Evolutionary conservation across 345 rosid genomes (phyloP).

Genomic region (Lepidium didymum): DNA sequence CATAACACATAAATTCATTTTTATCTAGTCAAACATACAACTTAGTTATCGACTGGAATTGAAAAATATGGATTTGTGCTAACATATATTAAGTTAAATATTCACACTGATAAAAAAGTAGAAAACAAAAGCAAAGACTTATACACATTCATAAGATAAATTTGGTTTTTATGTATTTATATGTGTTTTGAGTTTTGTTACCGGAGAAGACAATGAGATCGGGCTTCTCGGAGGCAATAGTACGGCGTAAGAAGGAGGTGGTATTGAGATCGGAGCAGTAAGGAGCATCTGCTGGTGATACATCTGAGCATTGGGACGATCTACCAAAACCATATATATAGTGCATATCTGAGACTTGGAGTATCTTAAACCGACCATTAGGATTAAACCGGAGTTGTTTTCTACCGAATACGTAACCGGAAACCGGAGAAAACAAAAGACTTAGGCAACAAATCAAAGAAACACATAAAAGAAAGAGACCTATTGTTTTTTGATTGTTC

Average conservation of each 20-base stretch:
- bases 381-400: constrained; percentile 42
- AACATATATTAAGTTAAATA: no score
- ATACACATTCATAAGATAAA: not conserved
- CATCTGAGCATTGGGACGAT: constrained; percentile 47
- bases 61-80: no score
- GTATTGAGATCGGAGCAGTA: constrained; percentile 88
- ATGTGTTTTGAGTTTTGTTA: not conserved
- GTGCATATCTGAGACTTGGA: constrained; percentile 96
- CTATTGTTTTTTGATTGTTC: not conserved
- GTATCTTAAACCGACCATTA: constrained; percentile 68
- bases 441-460: constrained; percentile 15
- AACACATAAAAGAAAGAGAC: not conserved
- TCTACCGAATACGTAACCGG: constrained; percentile 2
- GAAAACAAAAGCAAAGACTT: not conserved
- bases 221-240: constrained; percentile 78
- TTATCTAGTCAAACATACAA: no score
- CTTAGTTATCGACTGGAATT: no score
- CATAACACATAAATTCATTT: no score
- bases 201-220: constrained; percentile 87
- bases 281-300: constrained; percentile 37
- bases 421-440: not conserved
- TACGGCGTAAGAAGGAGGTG: constrained; percentile 56
- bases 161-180: not conserved
- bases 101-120: no score
- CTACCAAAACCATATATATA: constrained; percentile 67